Conservation (phyloP, 495 filamentous ascomycete species). For the Aspergillus ellipticus region DNA sequence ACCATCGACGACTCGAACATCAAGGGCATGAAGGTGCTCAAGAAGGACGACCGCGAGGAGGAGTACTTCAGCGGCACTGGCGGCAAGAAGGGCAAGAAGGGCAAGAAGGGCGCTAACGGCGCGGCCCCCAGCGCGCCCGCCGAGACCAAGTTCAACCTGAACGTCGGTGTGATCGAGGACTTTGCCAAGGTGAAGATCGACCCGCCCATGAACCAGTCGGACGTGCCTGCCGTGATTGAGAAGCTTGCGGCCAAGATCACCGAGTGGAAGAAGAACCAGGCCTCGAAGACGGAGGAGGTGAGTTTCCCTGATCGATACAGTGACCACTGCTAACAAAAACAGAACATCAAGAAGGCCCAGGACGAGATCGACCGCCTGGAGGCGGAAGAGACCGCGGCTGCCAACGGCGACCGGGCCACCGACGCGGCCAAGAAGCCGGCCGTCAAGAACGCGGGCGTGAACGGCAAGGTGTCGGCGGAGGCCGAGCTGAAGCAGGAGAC, state of each 20-base stretch:
- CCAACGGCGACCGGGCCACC: conserved; percentile 27
- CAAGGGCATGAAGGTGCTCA: conserved; percentile 72
- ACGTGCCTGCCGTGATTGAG: conserved; percentile 72
- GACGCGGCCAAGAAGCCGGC: conserved; percentile 53
- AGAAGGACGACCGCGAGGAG: conserved; percentile 82
- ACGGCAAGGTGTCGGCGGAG: conserved; percentile 48
- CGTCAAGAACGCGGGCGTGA: conserved; percentile 44
- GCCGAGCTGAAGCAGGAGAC: conserved; percentile 56
- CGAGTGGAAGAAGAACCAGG: conserved; percentile 91
- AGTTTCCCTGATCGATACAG: conserved; percentile 22
- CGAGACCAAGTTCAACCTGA: conserved; percentile 74
- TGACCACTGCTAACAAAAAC: conserved; percentile 19
- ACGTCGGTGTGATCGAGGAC: conserved; percentile 85
- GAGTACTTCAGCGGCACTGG: conserved; percentile 77
- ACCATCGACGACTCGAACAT: conserved; percentile 73
- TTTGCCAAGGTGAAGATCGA: conserved; percentile 78
- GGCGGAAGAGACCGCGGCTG: conserved; percentile 42
- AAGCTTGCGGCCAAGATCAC: conserved; percentile 88
- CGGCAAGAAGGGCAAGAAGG: conserved; percentile 92
- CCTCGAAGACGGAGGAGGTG: conserved; percentile 87
- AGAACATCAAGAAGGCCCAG: conserved; percentile 72
- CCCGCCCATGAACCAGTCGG: conserved; percentile 77
- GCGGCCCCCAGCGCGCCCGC: conserved; percentile 43
- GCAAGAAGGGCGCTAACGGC: conserved; percentile 61
- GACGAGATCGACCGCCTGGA: conserved; percentile 66